phyloP scores from a whole-genome alignment of 129 eudicot species.

The Calendula officinalis region DNA sequence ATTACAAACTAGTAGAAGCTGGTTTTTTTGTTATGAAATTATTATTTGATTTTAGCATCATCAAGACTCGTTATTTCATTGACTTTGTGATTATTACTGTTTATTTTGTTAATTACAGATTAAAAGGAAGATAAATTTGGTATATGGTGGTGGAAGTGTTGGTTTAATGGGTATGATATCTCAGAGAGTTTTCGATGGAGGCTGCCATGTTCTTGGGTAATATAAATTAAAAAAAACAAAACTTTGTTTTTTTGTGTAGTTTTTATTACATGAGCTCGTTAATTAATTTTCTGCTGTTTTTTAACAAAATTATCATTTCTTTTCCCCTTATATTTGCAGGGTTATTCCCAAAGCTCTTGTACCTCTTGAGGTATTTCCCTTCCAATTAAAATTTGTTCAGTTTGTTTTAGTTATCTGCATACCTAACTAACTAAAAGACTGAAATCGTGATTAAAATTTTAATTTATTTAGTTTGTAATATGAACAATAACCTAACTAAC shows the following conservation, averaged over 20 bases:
- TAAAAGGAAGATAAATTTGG: constrained; percentile 80
- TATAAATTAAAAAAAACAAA: not conserved
- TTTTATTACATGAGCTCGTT: not conserved
- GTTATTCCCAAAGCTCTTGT: constrained; percentile 92
- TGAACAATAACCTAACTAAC: not conserved
- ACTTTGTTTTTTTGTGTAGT: constrained; percentile 6
- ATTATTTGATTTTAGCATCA: constrained; percentile 12
- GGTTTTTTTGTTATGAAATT: constrained; percentile 7
- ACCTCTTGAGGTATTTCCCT: constrained; percentile 74
- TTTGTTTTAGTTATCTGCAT: constrained; percentile 5
- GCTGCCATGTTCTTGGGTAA: constrained; percentile 97
- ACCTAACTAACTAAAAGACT: not conserved
- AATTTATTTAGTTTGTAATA: too few species aligned
- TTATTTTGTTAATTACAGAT: constrained; percentile 41
- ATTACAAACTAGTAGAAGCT: constrained; percentile 12
- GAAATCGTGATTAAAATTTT: not conserved
- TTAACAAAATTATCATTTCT: constrained; percentile 23
- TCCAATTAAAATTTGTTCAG: not conserved
- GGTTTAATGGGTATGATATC: constrained; percentile 93
- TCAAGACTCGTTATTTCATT: constrained; percentile 2
- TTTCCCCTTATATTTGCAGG: constrained; percentile 41
- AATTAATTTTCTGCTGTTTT: constrained; percentile 5
- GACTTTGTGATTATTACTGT: constrained; percentile 6
- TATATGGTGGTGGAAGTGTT: constrained; percentile 98
- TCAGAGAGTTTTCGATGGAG: constrained; percentile 75